phyloP scores from a whole-genome alignment of 2,329 filamentous ascomycete genomes.

The Didymella segeticola region DNA sequence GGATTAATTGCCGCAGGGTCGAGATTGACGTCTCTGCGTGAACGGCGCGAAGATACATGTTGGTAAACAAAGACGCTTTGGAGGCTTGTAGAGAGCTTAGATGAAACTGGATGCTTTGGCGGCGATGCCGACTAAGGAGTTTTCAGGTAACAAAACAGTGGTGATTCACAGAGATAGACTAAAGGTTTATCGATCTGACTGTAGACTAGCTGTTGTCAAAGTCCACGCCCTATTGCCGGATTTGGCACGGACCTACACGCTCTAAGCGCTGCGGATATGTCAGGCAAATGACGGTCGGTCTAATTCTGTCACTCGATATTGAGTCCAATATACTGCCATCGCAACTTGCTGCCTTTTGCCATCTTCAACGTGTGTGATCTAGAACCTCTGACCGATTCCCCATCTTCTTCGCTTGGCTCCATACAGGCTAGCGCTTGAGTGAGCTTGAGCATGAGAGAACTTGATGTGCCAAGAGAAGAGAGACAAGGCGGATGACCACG shows the following conservation, averaged over 20 bases:
- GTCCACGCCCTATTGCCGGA: conserved; percentile 1
- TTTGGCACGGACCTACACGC: not conserved
- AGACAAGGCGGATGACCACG: no score
- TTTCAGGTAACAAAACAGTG: not conserved
- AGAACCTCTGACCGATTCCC: no score
- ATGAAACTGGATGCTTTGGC: not conserved
- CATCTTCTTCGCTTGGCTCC: no score
- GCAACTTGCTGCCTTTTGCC: not conserved
- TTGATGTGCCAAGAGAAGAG: no score
- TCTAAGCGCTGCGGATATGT: conserved; percentile 1
- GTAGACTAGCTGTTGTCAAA: not conserved
- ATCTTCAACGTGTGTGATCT: not conserved
- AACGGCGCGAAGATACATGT: conserved; percentile 61
- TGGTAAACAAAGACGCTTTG: not conserved
- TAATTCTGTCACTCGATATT: not conserved
- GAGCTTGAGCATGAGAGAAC: no score
- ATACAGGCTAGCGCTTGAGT: no score
- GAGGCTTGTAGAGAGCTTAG: not conserved
- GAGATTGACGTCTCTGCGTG: conserved; percentile 58
- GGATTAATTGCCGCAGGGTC: conserved; percentile 62
- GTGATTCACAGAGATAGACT: not conserved
- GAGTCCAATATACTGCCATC: not conserved
- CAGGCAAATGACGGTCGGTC: not conserved
- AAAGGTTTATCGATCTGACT: not conserved
- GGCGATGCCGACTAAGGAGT: not conserved